Conservation (phyloP, 108 stramenopile species). For the Nitzschia palea region DNA sequence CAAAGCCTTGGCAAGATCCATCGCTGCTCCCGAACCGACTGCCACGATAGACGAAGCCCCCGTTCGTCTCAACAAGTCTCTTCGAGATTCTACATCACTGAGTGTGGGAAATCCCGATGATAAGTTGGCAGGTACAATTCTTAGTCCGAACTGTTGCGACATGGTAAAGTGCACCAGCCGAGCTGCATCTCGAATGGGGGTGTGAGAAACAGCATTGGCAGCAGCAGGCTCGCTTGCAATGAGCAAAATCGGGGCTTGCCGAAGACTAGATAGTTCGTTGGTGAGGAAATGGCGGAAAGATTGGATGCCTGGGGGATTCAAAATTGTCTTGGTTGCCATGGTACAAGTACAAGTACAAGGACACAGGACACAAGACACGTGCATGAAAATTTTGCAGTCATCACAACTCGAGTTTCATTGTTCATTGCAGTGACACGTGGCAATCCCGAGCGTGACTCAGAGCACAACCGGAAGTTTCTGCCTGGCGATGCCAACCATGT, state of each 20-base stretch:
- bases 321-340: slow-evolving; percentile 12
- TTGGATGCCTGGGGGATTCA: slow-evolving; percentile 4
- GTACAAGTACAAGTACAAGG: not conserved
- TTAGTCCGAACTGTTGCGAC: slow-evolving; percentile 30
- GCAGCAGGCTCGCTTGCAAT: slow-evolving; percentile 6
- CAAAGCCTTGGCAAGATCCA: slow-evolving; percentile 75
- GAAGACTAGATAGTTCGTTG: slow-evolving; percentile 9
- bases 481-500: too few species aligned
- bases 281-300: slow-evolving; percentile 15
- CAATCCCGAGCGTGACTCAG: too few species aligned
- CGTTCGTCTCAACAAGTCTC: slow-evolving; percentile 38
- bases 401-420: too few species aligned
- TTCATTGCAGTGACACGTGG: too few species aligned
- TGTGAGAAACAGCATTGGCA: not conserved
- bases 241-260: slow-evolving; percentile 27
- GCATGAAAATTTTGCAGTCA: too few species aligned
- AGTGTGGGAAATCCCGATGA: slow-evolving; percentile 32
- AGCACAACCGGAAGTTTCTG: too few species aligned
- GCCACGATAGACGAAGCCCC: slow-evolving; percentile 53
- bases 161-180: slow-evolving; percentile 28
- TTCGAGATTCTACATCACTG: slow-evolving; percentile 10
- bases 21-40: slow-evolving; percentile 69
- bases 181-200: slow-evolving; percentile 26
- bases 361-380: not conserved
- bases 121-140: slow-evolving; percentile 25